Evolutionary conservation across 2,329 filamentous ascomycete genomes (phyloP), one percentile per base, ranked within the genome.

Genomic region (Fusarium sp.): DNA sequence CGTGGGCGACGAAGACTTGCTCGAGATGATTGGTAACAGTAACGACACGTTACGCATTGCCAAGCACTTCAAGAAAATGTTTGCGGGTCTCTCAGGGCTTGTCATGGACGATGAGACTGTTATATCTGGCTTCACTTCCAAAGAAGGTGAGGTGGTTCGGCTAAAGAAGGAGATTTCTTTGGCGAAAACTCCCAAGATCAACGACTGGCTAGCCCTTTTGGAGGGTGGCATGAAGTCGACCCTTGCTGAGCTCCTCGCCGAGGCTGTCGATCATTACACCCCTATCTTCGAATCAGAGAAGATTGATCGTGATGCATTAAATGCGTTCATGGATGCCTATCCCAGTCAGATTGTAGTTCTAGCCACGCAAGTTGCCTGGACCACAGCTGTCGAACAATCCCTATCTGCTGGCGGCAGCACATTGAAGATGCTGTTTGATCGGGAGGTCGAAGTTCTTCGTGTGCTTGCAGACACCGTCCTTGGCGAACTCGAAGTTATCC

Each of bases 11-110:
- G 97, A 99, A 80, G 96, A 99, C 83, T 86, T 99, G 64, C 88
- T 99, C 30, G 96, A 99, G 82, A 99, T 99, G 84, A 99, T 99
- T 74, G 96, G 96, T 80, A 99, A 99, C 82, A 98, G 96, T 85
- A 98, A 98, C 79, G 96, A 99, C 79, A 97, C 96, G 15, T 85
- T 96, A 69, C 95, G 96, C 61, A 97, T 99, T 75, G 94, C 96
- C 44, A 99, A 99, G 82, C 97, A 99, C 85, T 95, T 99, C 86
- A 96, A 97, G 82, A 99, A 99, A 87, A 99, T 99, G 96, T 99
- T 99, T 86, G 96, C 97, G 72, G 96, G 96, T 71, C 88, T 99
- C 53, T 96, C 93, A 9, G 96, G 96, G 7, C 88, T 99, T 40
- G 87, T 95, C 46, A 96, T 98, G 86, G 94, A 97, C 75, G 95